A percentile compares a stretch with the other conserved stretches of the same genome.
Evolutionary conservation across 2,329 filamentous ascomycete species (phyloP).

Genomic region (Pestalotiopsis sp.): DNA sequence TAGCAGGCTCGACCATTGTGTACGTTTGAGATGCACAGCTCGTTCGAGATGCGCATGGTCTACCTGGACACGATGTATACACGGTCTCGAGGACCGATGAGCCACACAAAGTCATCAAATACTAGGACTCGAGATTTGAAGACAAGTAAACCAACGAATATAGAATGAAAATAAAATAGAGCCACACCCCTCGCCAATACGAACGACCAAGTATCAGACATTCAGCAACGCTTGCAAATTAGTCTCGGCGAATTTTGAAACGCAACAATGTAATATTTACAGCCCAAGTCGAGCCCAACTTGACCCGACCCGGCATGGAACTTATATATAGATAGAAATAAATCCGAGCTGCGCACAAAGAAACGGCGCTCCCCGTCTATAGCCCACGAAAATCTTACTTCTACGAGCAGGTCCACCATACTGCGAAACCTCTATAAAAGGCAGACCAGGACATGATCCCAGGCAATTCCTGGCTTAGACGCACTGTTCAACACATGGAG

Average conservation of each 20-base stretch:
- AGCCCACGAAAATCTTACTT: not conserved
- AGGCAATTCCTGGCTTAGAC: conserved; percentile 6
- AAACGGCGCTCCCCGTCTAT: not conserved
- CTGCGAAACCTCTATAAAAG: not conserved
- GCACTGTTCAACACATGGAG: not conserved
- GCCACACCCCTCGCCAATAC: not conserved
- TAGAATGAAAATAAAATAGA: not conserved
- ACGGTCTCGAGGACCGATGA: no score
- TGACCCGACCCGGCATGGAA: not conserved
- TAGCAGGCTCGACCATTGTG: no score
- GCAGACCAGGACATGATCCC: not conserved
- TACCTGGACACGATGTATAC: no score
- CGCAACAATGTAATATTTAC: not conserved
- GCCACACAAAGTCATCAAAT: no score
- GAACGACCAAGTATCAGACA: not conserved
- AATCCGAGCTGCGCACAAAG: not conserved
- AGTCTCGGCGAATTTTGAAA: not conserved
- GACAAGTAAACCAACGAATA: no score
- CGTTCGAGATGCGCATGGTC: no score
- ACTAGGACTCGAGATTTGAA: no score
- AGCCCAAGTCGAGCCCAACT: not conserved
- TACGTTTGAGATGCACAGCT: no score
- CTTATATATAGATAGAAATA: conserved; percentile 4
- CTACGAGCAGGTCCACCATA: not conserved
- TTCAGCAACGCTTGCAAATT: not conserved